These are phyloP conservation scores for Oryza meridionalis DNA, from an alignment of 176 grass and related monocot genomes.

Conservation along the genomic window DNA sequence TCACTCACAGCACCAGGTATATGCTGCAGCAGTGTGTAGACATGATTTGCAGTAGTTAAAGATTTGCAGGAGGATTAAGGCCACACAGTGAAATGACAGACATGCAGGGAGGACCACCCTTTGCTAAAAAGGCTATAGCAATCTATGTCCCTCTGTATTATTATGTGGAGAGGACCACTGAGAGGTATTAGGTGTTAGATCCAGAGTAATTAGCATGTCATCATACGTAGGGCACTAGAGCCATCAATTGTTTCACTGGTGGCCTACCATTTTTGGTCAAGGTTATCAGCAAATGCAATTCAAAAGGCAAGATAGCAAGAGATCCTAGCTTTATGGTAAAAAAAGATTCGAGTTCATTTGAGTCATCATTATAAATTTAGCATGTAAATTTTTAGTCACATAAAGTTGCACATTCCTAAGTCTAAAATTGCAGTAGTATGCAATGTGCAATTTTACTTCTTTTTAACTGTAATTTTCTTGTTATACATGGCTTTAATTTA, in stretches of 20 bases:
- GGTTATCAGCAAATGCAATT: slow-evolving; percentile 2
- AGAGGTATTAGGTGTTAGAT: slow-evolving; percentile 36
- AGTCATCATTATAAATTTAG: not conserved
- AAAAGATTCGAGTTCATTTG: not conserved
- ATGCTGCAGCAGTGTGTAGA: slow-evolving; percentile 12
- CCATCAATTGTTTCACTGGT: slow-evolving; percentile 5
- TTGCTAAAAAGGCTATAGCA: not conserved
- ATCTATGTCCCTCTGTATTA: slow-evolving; percentile 13
- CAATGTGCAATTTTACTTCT: too few species aligned
- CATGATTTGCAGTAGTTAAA: slow-evolving; percentile 22
- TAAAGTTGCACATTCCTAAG: too few species aligned
- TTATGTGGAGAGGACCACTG: slow-evolving; percentile 29
- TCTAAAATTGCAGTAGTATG: too few species aligned
- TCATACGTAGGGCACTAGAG: not conserved
- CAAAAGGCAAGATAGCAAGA: not conserved
- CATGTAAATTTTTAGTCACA: too few species aligned
- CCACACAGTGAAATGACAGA: slow-evolving; percentile 13
- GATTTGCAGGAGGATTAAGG: slow-evolving; percentile 2
- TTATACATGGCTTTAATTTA: too few species aligned
- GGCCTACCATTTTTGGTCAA: slow-evolving; percentile 17
- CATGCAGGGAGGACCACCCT: slow-evolving; percentile 44
- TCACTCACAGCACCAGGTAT: not conserved
- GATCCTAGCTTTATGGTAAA: not conserved
- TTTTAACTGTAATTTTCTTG: too few species aligned
- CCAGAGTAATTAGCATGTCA: slow-evolving; percentile 26